Percentiles rank a stretch among this genome's conserved stretches.
These are phyloP conservation scores for Ophiosphaerella korrae DNA, from an alignment of 2,329 filamentous ascomycete genomes.

Conservation along the genomic window DNA sequence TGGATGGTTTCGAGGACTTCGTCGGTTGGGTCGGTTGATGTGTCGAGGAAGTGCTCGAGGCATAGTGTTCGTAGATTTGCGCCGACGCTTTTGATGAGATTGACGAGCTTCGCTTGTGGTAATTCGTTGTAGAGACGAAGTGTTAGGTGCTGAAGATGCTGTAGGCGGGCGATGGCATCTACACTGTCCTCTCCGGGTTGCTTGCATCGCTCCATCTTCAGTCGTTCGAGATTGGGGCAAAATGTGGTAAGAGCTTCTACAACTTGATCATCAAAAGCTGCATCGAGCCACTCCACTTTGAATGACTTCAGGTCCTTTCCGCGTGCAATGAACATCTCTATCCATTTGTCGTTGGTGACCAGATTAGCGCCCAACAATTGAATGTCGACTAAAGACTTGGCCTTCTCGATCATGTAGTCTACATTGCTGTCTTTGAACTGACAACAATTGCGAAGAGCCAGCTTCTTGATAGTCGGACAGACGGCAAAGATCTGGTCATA, in stretches of 20 bases:
- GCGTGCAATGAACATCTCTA: constrained; percentile 67
- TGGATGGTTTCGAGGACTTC: constrained; percentile 72
- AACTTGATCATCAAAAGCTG: constrained; percentile 75
- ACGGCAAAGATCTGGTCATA: constrained; percentile 80
- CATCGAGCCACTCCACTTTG: constrained; percentile 84
- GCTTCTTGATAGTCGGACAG: constrained; percentile 68
- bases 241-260: constrained; percentile 65
- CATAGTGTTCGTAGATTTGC: constrained; percentile 75
- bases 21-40: constrained; percentile 62
- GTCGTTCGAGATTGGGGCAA: constrained; percentile 71
- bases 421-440: constrained; percentile 88
- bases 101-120: constrained; percentile 62
- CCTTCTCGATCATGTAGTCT: constrained; percentile 77
- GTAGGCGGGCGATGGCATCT: constrained; percentile 65
- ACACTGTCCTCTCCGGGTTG: constrained; percentile 71
- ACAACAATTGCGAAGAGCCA: constrained; percentile 83
- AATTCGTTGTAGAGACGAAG: constrained; percentile 68
- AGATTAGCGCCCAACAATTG: constrained; percentile 86
- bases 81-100: constrained; percentile 68
- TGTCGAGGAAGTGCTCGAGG: constrained; percentile 68
- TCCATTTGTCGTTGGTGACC: constrained; percentile 77
- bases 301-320: constrained; percentile 70
- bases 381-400: constrained; percentile 70
- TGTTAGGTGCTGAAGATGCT: constrained; percentile 73
- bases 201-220: constrained; percentile 85